phyloP scores from a whole-genome alignment of 106 monocot genomes.

The Triglochin maritima region DNA sequence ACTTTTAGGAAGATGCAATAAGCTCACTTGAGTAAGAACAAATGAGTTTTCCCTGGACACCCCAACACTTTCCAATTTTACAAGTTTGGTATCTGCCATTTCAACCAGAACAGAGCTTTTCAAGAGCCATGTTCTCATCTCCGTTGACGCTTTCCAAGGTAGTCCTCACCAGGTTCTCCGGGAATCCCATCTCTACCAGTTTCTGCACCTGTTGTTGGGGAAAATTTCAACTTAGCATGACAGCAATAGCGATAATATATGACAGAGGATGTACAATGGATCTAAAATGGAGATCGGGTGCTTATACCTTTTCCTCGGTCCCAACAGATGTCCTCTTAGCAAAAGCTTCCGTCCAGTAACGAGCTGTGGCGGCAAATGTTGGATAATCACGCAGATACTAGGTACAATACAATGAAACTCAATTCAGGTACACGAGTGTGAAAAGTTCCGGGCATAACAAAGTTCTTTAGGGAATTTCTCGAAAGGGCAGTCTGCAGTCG shows the following conservation, averaged over 20 bases:
- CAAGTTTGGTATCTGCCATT: not conserved
- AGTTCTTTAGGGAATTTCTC: no score
- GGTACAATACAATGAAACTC: not conserved
- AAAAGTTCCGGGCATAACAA: no score
- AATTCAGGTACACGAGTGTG: not conserved
- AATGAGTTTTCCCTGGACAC: not conserved
- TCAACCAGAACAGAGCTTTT: slow-evolving; percentile 75
- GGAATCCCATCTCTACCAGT: slow-evolving; percentile 93
- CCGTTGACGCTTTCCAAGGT: slow-evolving; percentile 63
- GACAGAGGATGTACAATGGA: no score
- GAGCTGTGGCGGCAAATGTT: slow-evolving; percentile 73
- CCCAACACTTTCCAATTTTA: not conserved
- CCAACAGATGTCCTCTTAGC: slow-evolving; percentile 65
- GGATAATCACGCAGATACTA: slow-evolving; percentile 79
- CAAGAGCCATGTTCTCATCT: slow-evolving; percentile 93
- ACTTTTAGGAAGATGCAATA: not conserved
- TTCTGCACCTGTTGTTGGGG: slow-evolving; percentile 46
- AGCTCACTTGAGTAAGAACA: no score
- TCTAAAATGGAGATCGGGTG: no score
- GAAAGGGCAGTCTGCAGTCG: no score
- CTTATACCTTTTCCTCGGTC: slow-evolving; percentile 76
- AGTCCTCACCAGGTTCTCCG: slow-evolving; percentile 60
- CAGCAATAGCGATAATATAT: no score
- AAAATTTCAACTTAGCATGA: no score
- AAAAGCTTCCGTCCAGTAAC: slow-evolving; percentile 92